A percentile compares a stretch with the other conserved stretches of the same genome.
phyloP scores from a whole-genome alignment of 164 flowering plant species.

The Vitis rupestris region DNA sequence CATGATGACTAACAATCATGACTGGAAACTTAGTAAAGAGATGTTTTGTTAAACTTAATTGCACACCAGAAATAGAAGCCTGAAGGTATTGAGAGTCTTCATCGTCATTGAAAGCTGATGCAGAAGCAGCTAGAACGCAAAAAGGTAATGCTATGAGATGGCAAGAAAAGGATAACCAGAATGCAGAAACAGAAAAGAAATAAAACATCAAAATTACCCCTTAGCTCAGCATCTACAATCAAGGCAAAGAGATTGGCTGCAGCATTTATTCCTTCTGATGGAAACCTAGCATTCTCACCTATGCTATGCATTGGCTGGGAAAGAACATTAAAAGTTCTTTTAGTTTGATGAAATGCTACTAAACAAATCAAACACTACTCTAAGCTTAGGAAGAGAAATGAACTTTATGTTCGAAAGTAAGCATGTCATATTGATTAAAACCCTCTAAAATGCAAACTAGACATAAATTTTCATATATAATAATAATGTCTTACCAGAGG shows the following conservation, averaged over 20 bases:
- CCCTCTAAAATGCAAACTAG: no score
- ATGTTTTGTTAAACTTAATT: neutral
- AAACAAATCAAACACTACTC: no score
- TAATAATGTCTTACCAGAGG: no score
- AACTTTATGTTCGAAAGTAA: no score
- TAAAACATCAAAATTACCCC: slow-evolving; percentile 39
- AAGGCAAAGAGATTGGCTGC: slow-evolving; percentile 65
- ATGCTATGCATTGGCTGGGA: slow-evolving; percentile 51
- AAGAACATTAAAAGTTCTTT: slow-evolving; percentile 1
- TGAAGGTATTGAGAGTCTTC: slow-evolving; percentile 55
- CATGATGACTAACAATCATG: neutral
- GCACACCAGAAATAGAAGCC: slow-evolving; percentile 76
- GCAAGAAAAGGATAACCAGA: slow-evolving; percentile 1
- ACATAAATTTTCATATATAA: no score
- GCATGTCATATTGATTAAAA: no score
- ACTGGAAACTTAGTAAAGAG: neutral
- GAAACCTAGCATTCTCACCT: slow-evolving; percentile 40
- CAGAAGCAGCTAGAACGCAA: slow-evolving; percentile 67
- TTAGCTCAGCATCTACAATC: slow-evolving; percentile 82
- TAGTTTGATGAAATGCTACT: neutral
- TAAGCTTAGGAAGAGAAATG: neutral
- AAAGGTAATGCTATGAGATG: neutral
- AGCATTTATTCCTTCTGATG: slow-evolving; percentile 66
- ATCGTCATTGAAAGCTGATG: slow-evolving; percentile 69
- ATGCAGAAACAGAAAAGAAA: neutral